Percentiles rank a stretch among this genome's conserved stretches.
These are phyloP conservation scores for Aspergillus vadensis DNA, from an alignment of 2,329 filamentous ascomycete genomes.

Conservation along the genomic window DNA sequence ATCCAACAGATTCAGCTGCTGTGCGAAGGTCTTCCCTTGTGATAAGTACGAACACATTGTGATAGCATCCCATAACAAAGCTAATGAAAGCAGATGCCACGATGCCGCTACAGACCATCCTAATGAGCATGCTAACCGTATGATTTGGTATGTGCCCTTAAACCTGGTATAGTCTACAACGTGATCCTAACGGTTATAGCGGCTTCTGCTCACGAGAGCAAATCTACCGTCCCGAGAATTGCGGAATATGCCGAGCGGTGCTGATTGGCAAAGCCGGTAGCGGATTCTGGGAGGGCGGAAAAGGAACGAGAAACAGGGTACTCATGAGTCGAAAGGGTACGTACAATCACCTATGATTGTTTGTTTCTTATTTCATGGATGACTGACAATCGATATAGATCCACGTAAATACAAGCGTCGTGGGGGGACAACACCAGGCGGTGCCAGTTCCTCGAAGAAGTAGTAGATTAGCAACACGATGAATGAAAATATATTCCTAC, in stretches of 20 bases:
- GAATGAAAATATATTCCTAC: neutral
- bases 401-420: conserved; percentile 70
- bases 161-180: neutral
- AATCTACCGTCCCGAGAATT: conserved; percentile 74
- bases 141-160: conserved; percentile 65
- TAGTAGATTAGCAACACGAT: neutral
- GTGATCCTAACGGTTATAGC: conserved; percentile 26
- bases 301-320: conserved; percentile 71
- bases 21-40: conserved; percentile 59
- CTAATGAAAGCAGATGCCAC: conserved; percentile 61
- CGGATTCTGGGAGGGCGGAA: conserved; percentile 87
- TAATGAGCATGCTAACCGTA: conserved; percentile 79
- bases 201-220: conserved; percentile 80
- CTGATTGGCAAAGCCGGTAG: conserved; percentile 67
- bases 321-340: conserved; percentile 70
- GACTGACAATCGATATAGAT: conserved; percentile 46
- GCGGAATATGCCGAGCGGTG: conserved; percentile 69
- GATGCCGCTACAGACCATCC: conserved; percentile 70
- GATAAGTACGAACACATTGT: conserved; percentile 48
- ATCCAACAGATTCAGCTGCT: conserved; percentile 53
- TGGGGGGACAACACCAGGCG: conserved; percentile 44
- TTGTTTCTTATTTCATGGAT: neutral
- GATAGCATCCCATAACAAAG: neutral
- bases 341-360: conserved; percentile 9
- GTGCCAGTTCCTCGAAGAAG: conserved; percentile 30